Evolutionary conservation across 768 basidiomycete genomes (phyloP), one percentile per base, ranked within the genome.

Genomic region (Leccinum variicolor): DNA sequence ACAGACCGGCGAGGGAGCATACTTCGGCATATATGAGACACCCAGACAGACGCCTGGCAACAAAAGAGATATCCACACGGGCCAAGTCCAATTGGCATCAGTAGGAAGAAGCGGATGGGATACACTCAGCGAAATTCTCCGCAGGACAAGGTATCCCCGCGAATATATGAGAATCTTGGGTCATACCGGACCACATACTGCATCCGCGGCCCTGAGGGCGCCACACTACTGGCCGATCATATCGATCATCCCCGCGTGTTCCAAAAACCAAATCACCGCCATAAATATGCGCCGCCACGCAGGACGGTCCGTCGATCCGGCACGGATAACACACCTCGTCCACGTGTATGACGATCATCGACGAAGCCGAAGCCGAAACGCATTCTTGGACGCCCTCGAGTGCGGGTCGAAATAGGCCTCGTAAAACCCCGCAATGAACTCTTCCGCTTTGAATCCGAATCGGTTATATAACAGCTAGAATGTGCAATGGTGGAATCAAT

Each of bases 401-500:
- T 83, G 75, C 3, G 82, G 72, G 63, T 86, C 83, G n/a, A 92
- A 76, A 68, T 92, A 92, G 46, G 86, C 79, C 46, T 89, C 86
- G 62, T 93, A 93, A 64, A 93, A 92, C 19, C 87, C 89, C 21
- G 82, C 84, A 21, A 92, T 79, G 58, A 92, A 92, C 66, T 89
- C 89, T 72, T 92, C 90, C 0, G 89, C 87, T 63, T 93, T 92
- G 79, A 93, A 92, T 26, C 91, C 90, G 64, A 93, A 92, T 51
- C 84, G 85, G 61, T 93, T 92, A 73, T 92, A 93, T 17, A 93
- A 70, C 4, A 92, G 73, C 90, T 91, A 8, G 9, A 15, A 5
- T 23, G 5, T 8, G 6, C 19, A 45, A 39, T 15, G 21, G 6
- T 39, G 45, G 1, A 29, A 23, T 28, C 21, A 36, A 9, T 26